Percentiles rank a stretch among this genome's conserved stretches.
phyloP scores from a whole-genome alignment of 2,329 filamentous ascomycete genomes.

The Leptographium galeiforme region DNA sequence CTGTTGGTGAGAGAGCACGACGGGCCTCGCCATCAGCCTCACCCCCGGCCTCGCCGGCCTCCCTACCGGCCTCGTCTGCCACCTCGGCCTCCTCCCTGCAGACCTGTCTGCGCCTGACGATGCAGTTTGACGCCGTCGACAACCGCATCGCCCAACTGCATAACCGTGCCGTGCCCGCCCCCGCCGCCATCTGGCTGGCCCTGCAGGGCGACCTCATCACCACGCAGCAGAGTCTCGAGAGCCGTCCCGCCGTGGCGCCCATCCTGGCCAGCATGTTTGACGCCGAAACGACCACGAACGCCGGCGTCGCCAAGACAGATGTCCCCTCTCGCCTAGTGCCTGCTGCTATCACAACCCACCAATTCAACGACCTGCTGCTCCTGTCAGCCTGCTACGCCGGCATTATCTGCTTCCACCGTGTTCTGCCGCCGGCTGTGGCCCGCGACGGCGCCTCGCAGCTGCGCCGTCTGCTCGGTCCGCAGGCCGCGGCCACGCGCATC shows the following conservation, averaged over 20 bases:
- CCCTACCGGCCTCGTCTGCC: background rate
- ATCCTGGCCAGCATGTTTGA: background rate
- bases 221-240: background rate
- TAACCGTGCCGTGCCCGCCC: background rate
- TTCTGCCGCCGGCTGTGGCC: background rate
- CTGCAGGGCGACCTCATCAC: background rate
- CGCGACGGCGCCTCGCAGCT: background rate
- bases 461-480: background rate
- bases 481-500: slow-evolving; percentile 1
- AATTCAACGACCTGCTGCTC: slow-evolving; percentile 4
- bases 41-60: background rate
- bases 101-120: slow-evolving; percentile 2
- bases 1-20: no score
- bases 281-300: background rate
- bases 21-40: background rate
- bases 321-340: background rate
- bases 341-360: background rate
- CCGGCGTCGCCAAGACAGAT: background rate
- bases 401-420: slow-evolving; percentile 5
- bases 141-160: slow-evolving; percentile 5
- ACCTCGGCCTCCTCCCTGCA: background rate
- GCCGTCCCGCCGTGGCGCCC: background rate
- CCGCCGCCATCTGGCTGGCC: background rate
- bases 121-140: slow-evolving; percentile 4
- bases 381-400: slow-evolving; percentile 4